These are phyloP conservation scores for Penicillium pulvis DNA, from an alignment of 495 filamentous ascomycete genomes.

Conservation along the genomic window DNA sequence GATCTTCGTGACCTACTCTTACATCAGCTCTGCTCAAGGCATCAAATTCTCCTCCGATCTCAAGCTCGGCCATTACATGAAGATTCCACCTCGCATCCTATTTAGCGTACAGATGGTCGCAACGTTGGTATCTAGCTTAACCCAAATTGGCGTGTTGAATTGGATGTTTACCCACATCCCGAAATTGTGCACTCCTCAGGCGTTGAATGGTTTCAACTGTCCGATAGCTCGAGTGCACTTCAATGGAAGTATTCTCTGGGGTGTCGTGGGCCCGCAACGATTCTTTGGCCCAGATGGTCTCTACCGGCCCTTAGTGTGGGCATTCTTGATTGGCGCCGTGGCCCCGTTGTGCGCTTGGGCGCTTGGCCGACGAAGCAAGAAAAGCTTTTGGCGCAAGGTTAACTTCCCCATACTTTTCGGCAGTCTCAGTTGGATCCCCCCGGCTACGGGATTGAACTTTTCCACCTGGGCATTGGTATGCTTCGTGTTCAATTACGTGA, in stretches of 20 bases:
- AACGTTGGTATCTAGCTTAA: constrained; percentile 74
- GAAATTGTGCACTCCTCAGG: constrained; percentile 73
- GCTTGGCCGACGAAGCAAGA: constrained; percentile 55
- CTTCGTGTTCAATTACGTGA: constrained; percentile 76
- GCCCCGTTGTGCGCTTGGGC: constrained; percentile 70
- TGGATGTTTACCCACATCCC: constrained; percentile 85
- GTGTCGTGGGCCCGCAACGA: constrained; percentile 74
- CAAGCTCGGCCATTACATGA: constrained; percentile 89
- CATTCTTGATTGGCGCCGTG: constrained; percentile 72
- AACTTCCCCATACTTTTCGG: constrained; percentile 48
- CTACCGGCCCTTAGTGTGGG: constrained; percentile 63
- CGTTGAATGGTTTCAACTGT: constrained; percentile 84
- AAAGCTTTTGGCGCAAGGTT: constrained; percentile 39
- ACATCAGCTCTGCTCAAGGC: constrained; percentile 54
- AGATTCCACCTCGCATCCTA: constrained; percentile 76
- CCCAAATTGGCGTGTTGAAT: constrained; percentile 80
- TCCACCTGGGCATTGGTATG: constrained; percentile 61
- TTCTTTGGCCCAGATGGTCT: constrained; percentile 72
- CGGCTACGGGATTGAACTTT: constrained; percentile 52
- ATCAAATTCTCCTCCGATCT: constrained; percentile 52
- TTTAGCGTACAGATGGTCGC: constrained; percentile 82
- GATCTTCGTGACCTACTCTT: constrained; percentile 85
- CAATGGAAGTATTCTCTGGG: constrained; percentile 88
- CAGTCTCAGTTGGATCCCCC: constrained; percentile 71
- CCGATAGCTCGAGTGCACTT: constrained; percentile 88